Evolutionary conservation across 1,139 yeast species (phyloP), one percentile per base, ranked within the genome.

Genomic region (Eremothecium cymbalariae): DNA sequence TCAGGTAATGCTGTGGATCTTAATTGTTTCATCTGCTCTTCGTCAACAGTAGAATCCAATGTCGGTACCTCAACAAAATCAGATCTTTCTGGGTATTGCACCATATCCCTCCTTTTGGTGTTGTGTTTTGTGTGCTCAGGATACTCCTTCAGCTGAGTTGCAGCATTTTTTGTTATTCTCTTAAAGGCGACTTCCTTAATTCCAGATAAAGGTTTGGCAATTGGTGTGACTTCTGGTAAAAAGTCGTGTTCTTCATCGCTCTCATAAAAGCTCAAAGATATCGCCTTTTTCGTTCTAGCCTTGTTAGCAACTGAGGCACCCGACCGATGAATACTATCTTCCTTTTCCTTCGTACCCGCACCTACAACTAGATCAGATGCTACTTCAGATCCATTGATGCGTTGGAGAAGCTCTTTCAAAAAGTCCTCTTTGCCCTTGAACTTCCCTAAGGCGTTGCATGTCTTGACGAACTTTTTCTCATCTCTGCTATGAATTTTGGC

Each of bases 401-500:
- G n/a, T n/a, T 14, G 25, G 40, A 37, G 43, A 2, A 53, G 40
- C 17, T 42, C 37, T 3, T 26, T 19, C 12, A 53, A 30, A 34
- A 50, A 50, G 8, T 29, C 28, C 2, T 45, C 46, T 8, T 43
- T 29, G 2, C 43, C 48, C 13, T 44, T 34, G 31, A 54, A 51
- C 19, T 48, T 51, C 6, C 55, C 56, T 23, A 54, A 21, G 1
- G 51, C 52, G 25, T 31, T 36, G 31, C 56, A 48, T 9, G 47
- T 40, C 8, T 32, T 43, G 3, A 40, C 23, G 32, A 53, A 54
- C 27, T 40, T 45, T 6, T 18, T 26, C 3, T 25, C 22, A 36
- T 49, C 43, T 6, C 24, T 28, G n/a, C 25, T 18, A 31, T 46
- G 42, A 3, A 38, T 42, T 9, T 18, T 21, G 4, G 48, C 48